phyloP scores from a whole-genome alignment of 495 filamentous ascomycete genomes.

The Aspergillus bridgeri region DNA sequence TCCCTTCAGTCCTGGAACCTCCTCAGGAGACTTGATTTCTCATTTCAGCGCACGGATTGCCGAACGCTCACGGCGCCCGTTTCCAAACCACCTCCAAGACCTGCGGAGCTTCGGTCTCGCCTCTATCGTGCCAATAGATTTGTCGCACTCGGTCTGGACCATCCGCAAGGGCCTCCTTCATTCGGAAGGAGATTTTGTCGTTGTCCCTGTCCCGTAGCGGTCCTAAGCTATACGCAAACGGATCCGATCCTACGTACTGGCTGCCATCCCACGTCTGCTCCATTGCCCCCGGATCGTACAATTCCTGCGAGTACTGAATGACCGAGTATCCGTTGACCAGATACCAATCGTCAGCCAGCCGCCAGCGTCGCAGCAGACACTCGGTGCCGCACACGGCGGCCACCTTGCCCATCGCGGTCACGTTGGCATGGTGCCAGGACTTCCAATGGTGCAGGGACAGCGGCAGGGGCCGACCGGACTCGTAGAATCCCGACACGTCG shows the following conservation, averaged over 20 bases:
- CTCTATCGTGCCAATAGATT: slow-evolving; percentile 16
- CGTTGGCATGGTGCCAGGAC: slow-evolving; percentile 50
- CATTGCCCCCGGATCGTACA: slow-evolving; percentile 19
- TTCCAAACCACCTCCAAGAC: slow-evolving; percentile 25
- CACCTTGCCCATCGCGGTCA: slow-evolving; percentile 48
- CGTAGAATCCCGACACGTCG: slow-evolving; percentile 55
- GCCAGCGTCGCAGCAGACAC: slow-evolving; percentile 55
- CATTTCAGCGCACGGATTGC: neutral
- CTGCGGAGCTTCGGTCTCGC: slow-evolving; percentile 9
- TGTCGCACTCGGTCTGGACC: slow-evolving; percentile 13
- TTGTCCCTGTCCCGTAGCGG: slow-evolving; percentile 18
- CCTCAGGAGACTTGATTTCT: neutral
- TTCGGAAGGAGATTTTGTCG: slow-evolving; percentile 19
- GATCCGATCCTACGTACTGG: slow-evolving; percentile 16
- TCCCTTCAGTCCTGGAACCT: neutral
- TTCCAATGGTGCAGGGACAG: slow-evolving; percentile 60
- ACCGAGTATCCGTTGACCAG: slow-evolving; percentile 23
- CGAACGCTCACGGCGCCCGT: neutral
- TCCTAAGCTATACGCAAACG: slow-evolving; percentile 21
- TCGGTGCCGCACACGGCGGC: slow-evolving; percentile 51
- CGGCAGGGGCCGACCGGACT: slow-evolving; percentile 45
- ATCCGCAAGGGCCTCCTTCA: slow-evolving; percentile 12
- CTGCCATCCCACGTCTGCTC: slow-evolving; percentile 25
- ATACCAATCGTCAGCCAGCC: slow-evolving; percentile 36
- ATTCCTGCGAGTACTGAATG: slow-evolving; percentile 14